A percentile compares a stretch with the other conserved stretches of the same genome.
Evolutionary conservation across 2,329 filamentous ascomycete species (phyloP).

Genomic region (Fusarium luffae): DNA sequence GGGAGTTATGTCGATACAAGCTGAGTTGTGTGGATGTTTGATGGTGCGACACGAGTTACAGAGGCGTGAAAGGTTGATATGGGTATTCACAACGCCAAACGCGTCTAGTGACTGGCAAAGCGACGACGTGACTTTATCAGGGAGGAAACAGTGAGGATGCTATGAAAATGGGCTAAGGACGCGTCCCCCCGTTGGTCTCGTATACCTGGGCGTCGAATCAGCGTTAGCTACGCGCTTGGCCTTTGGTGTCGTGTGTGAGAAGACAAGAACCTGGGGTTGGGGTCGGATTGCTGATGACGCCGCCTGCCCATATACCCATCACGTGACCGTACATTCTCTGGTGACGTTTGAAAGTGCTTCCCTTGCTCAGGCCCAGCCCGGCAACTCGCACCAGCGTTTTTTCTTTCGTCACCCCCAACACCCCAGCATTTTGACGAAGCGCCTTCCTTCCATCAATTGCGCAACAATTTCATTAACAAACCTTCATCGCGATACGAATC

Average conservation of each 20-base stretch:
- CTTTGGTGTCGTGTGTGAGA: conserved; percentile 33
- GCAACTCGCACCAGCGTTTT: conserved; percentile 50
- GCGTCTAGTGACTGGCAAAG: conserved; percentile 20
- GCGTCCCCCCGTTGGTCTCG: conserved; percentile 30
- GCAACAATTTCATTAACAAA: conserved; percentile 46
- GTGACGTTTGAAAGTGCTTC: conserved; percentile 52
- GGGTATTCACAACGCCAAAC: conserved; percentile 35
- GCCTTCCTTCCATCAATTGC: conserved; percentile 48
- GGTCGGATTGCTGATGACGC: conserved; percentile 40
- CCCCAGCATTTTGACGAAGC: conserved; percentile 48
- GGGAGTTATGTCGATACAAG: conserved; percentile 47
- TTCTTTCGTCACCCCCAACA: conserved; percentile 51
- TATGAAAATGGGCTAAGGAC: conserved; percentile 22
- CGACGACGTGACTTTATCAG: conserved; percentile 14
- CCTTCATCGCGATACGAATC: conserved; percentile 47
- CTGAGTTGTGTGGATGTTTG: conserved; percentile 47
- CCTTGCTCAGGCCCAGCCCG: conserved; percentile 38
- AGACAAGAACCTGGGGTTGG: conserved; percentile 26
- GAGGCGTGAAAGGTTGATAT: conserved; percentile 38
- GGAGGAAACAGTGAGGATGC: conserved; percentile 18
- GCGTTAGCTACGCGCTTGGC: conserved; percentile 29
- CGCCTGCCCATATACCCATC: conserved; percentile 41
- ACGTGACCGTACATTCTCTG: conserved; percentile 47
- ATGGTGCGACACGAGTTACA: conserved; percentile 45
- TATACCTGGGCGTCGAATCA: conserved; percentile 38